These are phyloP conservation scores for Irpex lacteus DNA, from an alignment of 1,284 basidiomycete genomes.

Conservation along the genomic window DNA sequence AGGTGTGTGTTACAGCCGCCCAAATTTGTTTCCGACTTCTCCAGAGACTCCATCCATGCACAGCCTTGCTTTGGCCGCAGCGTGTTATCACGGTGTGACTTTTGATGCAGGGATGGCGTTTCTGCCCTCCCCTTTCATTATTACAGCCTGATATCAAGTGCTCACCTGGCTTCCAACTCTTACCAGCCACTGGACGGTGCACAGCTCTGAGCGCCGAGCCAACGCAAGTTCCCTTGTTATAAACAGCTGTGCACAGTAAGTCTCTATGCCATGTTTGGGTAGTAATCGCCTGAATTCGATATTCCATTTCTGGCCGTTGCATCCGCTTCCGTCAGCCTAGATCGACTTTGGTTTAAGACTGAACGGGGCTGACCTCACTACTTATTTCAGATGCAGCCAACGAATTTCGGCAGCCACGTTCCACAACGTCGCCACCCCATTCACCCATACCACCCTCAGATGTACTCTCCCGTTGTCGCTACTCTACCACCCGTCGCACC, in stretches of 20 bases:
- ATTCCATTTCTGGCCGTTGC: conserved; percentile 5
- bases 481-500: neutral
- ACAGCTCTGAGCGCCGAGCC: neutral
- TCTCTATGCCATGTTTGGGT: conserved; percentile 2
- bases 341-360: neutral
- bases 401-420: conserved; percentile 1
- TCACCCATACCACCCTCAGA: neutral
- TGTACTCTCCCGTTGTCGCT: conserved; percentile 7
- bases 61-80: neutral
- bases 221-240: neutral
- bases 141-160: too few relatives aligned
- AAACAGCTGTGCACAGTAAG: neutral
- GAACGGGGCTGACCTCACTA: neutral
- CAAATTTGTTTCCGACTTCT: neutral
- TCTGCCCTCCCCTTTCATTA: neutral
- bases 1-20: neutral
- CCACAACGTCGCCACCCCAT: neutral
- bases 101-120: neutral
- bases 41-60: neutral
- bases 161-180: too few relatives aligned
- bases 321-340: conserved; percentile 10
- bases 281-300: conserved; percentile 1
- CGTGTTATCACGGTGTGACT: neutral
- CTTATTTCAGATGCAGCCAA: conserved; percentile 6
- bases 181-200: neutral